A percentile compares a stretch with the other conserved stretches of the same genome.
These are phyloP conservation scores for Eremothecium coryli DNA, from an alignment of 1,139 yeast species.

Conservation along the genomic window DNA sequence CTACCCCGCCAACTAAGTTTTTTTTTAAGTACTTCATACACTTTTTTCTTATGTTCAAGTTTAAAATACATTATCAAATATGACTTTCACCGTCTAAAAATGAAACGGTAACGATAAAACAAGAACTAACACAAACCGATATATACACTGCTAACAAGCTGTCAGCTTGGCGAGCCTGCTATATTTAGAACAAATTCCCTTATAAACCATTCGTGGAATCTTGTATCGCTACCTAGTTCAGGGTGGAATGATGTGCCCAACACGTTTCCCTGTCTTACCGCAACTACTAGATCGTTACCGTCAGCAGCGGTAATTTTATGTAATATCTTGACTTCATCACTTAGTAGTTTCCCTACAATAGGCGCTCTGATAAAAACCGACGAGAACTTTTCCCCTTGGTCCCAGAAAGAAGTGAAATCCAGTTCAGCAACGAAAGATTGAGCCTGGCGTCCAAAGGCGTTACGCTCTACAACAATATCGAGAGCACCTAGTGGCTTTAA, in stretches of 20 bases:
- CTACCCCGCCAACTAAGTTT: too few relatives aligned
- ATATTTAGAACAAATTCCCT: slow-evolving; percentile 42
- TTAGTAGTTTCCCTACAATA: slow-evolving; percentile 41
- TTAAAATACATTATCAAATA: too few relatives aligned
- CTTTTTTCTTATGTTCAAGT: too few relatives aligned
- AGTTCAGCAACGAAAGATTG: slow-evolving; percentile 51
- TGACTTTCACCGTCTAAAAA: too few relatives aligned
- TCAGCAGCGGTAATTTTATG: slow-evolving; percentile 32
- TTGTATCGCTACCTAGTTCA: slow-evolving; percentile 49
- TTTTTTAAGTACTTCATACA: slow-evolving; percentile 2
- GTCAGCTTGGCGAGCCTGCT: too few relatives aligned
- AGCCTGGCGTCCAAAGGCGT: slow-evolving; percentile 73
- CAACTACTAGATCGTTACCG: slow-evolving; percentile 42
- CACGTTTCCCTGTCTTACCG: slow-evolving; percentile 59
- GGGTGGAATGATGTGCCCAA: slow-evolving; percentile 81
- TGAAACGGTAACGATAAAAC: too few relatives aligned
- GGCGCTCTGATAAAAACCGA: slow-evolving; percentile 77
- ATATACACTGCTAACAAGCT: too few relatives aligned
- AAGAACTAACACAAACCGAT: too few relatives aligned
- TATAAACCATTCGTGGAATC: slow-evolving; percentile 69
- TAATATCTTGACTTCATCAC: slow-evolving; percentile 36
- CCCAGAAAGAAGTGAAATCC: slow-evolving; percentile 42
- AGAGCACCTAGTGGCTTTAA: slow-evolving; percentile 60
- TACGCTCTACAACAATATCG: slow-evolving; percentile 55
- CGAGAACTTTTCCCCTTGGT: slow-evolving; percentile 37